Conservation (phyloP, 176 grass and related monocot genomes). For the Lolium perenne region DNA sequence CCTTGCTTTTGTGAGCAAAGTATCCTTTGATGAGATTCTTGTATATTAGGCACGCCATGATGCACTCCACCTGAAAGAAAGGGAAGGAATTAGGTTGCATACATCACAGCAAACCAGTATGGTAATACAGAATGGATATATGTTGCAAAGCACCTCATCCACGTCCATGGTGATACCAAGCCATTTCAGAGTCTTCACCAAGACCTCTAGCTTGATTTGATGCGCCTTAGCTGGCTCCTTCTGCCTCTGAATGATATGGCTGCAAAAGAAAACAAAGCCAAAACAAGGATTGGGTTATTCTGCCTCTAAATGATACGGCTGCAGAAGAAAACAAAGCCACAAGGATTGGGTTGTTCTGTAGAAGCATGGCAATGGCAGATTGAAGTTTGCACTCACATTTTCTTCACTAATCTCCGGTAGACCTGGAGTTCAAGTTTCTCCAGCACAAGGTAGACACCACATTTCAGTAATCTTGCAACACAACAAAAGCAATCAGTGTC, state of each 20-base stretch:
- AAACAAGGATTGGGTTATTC: constrained; percentile 20
- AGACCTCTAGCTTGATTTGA: constrained; percentile 82
- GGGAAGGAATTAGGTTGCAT: neutral
- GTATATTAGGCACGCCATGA: constrained; percentile 89
- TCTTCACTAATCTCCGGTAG: constrained; percentile 96
- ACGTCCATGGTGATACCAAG: constrained; percentile 91
- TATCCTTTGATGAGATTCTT: constrained; percentile 94
- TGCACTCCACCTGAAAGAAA: constrained; percentile 73
- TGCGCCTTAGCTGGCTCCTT: constrained; percentile 87
- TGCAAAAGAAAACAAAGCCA: constrained; percentile 37
- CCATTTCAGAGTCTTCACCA: constrained; percentile 86
- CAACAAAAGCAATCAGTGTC: neutral
- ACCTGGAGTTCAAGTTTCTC: constrained; percentile 95
- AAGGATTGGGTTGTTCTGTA: constrained; percentile 14
- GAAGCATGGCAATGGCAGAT: neutral
- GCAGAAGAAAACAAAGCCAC: constrained; percentile 27
- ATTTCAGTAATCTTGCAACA: constrained; percentile 85
- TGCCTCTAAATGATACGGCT: constrained; percentile 81
- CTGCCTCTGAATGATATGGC: constrained; percentile 83
- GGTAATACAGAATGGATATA: neutral
- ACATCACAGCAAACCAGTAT: neutral
- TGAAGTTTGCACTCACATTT: constrained; percentile 73
- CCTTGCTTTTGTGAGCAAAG: constrained; percentile 96
- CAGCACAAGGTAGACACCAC: constrained; percentile 92
- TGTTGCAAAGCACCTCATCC: constrained; percentile 62